Evolutionary conservation across 345 rosid species (phyloP).

Genomic region (Psidium friedrichsthalianum): DNA sequence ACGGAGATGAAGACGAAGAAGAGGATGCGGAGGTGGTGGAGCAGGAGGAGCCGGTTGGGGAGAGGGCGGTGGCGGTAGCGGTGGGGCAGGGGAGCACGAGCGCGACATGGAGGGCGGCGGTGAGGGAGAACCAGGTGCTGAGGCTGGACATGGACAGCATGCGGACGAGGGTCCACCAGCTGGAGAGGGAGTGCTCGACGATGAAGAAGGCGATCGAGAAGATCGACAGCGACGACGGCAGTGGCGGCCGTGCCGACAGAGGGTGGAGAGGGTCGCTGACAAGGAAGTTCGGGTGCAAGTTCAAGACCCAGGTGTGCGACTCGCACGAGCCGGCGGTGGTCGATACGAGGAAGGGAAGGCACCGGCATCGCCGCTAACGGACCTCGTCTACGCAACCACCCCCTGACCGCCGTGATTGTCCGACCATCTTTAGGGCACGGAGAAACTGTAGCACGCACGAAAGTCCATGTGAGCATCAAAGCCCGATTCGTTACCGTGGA

Average conservation of each 20-base stretch:
- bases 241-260: neutral
- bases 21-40: constrained; percentile 3
- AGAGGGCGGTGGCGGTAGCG: neutral
- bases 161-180: constrained; percentile 84
- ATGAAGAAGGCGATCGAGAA: constrained; percentile 82
- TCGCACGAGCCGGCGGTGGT: constrained; percentile 69
- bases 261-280: constrained; percentile 48
- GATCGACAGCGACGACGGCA: constrained; percentile 41
- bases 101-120: constrained; percentile 54
- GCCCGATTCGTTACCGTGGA: neutral
- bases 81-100: constrained; percentile 17
- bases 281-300: constrained; percentile 72
- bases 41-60: neutral
- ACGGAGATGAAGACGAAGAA: constrained; percentile 1
- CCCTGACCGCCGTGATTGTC: neutral
- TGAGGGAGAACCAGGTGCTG: constrained; percentile 90
- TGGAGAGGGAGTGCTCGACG: constrained; percentile 76
- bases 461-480: neutral
- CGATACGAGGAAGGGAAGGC: constrained; percentile 36
- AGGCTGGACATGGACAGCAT: constrained; percentile 95
- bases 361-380: constrained; percentile 17
- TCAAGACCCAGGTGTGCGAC: constrained; percentile 88
- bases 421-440: neutral
- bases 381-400: neutral
- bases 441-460: neutral